Evolutionary conservation across 148 eudicot genomes (phyloP), one percentile per base, ranked within the genome.

Genomic region (Chenopodium formosanum): DNA sequence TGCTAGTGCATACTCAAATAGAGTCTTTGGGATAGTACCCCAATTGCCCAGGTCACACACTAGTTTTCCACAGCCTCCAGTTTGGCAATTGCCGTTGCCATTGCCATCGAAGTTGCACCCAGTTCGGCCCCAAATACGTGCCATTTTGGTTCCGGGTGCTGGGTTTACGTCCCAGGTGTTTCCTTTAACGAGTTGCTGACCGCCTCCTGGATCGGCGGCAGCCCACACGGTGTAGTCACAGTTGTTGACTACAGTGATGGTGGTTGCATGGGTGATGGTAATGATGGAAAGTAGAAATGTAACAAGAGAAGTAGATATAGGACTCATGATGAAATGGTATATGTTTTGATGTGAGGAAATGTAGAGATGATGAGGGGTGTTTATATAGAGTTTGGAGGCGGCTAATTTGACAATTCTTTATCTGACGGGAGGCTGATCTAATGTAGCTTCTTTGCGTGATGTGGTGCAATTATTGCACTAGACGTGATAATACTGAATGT

Each of bases 61-160:
- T 1, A 86, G 90, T 11, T 84, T 76, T 0, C 91, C 91, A 22
- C 93, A 92, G 70, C 87, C 93, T 1, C 93, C 93, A 0, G 91
- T 90, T 23, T 78, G 60, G 37, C 94, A 91, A 3, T 34, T 58
- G 40, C 90, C 90, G 0, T 68, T 69, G 0, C 89, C 92, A 0
- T 70, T n/a, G 1, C 76, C 88, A 75, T 89, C 84, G 16, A 78
- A 81, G 32, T 46, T 85, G 87, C 91, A 92, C 0, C 79, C 78
- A 1, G 95, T 92, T 0, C 93, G 87, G 47, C 78, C 83, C 95
- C 95, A 90, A 1, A 92, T 87, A 2, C 91, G 89, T 40, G 85
- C 90, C 68, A 16, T n/a, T 0, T 23, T 53, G 11, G 86, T 89
- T 25, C 92, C 91, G 0, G 88, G 50, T 0, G 78, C 20, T 14